Percentiles rank a stretch among this genome's conserved stretches.
Evolutionary conservation across 257 asterid species (phyloP).

Genomic region (Petunia secreta): DNA sequence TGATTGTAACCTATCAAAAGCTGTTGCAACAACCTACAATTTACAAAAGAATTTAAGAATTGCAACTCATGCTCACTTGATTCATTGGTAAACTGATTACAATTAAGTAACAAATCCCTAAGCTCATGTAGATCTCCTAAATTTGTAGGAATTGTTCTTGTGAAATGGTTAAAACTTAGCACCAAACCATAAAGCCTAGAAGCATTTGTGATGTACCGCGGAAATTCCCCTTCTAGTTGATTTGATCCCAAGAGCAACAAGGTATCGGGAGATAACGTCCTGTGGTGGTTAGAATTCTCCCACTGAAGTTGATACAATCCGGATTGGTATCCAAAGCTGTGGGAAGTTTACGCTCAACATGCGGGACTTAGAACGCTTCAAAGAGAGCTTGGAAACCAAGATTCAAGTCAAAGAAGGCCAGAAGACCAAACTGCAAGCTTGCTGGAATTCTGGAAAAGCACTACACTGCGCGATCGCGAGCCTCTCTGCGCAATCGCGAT

Average conservation of each 20-base stretch:
- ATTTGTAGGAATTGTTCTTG: slow-evolving; percentile 34
- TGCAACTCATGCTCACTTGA: slow-evolving; percentile 25
- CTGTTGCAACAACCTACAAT: slow-evolving; percentile 35
- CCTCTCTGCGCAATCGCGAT: no score
- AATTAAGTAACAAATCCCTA: slow-evolving; percentile 27
- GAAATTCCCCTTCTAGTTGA: slow-evolving; percentile 34
- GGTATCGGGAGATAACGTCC: slow-evolving; percentile 40
- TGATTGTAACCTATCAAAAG: slow-evolving; percentile 33
- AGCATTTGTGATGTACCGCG: slow-evolving; percentile 34
- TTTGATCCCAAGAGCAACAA: slow-evolving; percentile 37
- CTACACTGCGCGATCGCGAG: no score
- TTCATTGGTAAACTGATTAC: slow-evolving; percentile 28
- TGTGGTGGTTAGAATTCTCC: slow-evolving; percentile 28
- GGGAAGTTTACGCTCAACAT: no score
- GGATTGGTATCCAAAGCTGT: no score
- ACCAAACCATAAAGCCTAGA: slow-evolving; percentile 34
- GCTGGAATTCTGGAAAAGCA: no score
- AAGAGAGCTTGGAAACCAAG: no score
- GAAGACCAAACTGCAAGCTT: no score
- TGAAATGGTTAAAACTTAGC: slow-evolving; percentile 33
- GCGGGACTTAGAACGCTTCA: no score
- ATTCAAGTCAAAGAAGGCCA: no score
- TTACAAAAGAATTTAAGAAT: slow-evolving; percentile 35
- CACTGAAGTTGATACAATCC: slow-evolving; percentile 28
- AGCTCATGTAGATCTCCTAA: slow-evolving; percentile 40